phyloP scores from a whole-genome alignment of 2,329 filamentous ascomycete genomes.

The Tolypocladium ophioglossoides region DNA sequence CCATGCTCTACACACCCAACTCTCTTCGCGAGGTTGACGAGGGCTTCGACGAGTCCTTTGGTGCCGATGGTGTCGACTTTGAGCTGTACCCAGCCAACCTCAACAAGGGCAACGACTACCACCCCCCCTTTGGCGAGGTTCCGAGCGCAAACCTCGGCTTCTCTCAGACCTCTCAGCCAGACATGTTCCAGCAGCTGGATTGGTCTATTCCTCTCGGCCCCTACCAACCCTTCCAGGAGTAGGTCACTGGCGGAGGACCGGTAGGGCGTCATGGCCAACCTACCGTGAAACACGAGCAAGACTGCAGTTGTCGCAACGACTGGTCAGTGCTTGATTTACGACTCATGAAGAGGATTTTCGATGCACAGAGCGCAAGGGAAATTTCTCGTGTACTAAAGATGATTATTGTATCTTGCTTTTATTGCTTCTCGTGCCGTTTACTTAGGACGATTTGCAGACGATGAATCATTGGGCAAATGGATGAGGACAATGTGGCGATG shows the following conservation, averaged over 20 bases:
- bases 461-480: not conserved
- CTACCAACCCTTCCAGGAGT: not conserved
- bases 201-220: constrained; percentile 16
- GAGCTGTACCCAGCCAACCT: constrained; percentile 43
- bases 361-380: not conserved
- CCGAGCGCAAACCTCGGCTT: constrained; percentile 40
- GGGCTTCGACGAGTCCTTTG: constrained; percentile 45
- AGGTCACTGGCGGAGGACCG: not conserved
- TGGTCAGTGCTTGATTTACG: not conserved
- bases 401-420: not conserved
- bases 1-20: constrained; percentile 58
- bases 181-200: constrained; percentile 34
- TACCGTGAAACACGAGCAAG: not conserved
- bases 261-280: not conserved
- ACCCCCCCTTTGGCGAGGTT: constrained; percentile 38
- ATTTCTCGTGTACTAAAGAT: not conserved
- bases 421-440: not conserved
- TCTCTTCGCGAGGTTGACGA: constrained; percentile 55
- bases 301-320: not conserved
- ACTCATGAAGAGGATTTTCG: not conserved
- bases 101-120: constrained; percentile 29
- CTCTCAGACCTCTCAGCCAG: constrained; percentile 41
- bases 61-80: constrained; percentile 48
- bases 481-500: not conserved
- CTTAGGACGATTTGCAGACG: not conserved